These are phyloP conservation scores for Coemansia sp. DNA, from an alignment of 371 early-diverging fungal species.

Conservation along the genomic window DNA sequence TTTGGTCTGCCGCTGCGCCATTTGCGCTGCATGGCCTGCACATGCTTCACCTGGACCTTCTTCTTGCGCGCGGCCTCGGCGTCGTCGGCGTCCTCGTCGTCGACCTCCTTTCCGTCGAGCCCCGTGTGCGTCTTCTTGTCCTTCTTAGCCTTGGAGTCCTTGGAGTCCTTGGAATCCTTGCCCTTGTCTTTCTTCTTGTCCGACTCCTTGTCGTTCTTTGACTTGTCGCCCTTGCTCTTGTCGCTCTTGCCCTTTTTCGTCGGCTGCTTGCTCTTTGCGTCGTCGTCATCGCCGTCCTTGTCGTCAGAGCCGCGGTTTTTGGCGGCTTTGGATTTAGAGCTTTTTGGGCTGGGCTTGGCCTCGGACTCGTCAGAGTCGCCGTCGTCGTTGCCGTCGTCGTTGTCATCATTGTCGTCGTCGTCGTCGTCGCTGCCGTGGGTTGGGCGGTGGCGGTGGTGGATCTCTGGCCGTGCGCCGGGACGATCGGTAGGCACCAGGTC, in stretches of 20 bases:
- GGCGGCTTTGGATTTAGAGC: neutral
- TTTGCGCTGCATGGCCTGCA: conserved; percentile 34
- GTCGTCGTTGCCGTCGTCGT: conserved; percentile 1
- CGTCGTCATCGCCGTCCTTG: neutral
- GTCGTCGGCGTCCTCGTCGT: conserved; percentile 31
- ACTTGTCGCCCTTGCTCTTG: neutral
- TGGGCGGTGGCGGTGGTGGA: conserved; percentile 21
- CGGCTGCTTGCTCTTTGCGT: neutral
- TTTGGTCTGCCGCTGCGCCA: conserved; percentile 46
- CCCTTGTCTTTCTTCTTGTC: conserved; percentile 9
- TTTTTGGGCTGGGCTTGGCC: conserved; percentile 1
- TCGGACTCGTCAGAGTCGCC: neutral
- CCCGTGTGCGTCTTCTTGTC: conserved; percentile 42
- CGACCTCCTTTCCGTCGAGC: conserved; percentile 40
- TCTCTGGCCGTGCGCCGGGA: conserved; percentile 13
- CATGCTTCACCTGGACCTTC: conserved; percentile 31
- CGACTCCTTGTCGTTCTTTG: conserved; percentile 7
- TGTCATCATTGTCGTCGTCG: conserved; percentile 7
- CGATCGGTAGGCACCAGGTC: conserved; percentile 44
- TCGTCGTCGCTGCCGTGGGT: conserved; percentile 9
- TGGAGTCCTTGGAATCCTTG: conserved; percentile 10
- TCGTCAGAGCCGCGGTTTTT: neutral
- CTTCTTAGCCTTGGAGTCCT: conserved; percentile 13
- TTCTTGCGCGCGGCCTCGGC: conserved; percentile 23
- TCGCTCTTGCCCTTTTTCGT: conserved; percentile 10